These are phyloP conservation scores for Trichoderma afroharzianum DNA, from an alignment of 2,329 filamentous ascomycete genomes.

Conservation along the genomic window DNA sequence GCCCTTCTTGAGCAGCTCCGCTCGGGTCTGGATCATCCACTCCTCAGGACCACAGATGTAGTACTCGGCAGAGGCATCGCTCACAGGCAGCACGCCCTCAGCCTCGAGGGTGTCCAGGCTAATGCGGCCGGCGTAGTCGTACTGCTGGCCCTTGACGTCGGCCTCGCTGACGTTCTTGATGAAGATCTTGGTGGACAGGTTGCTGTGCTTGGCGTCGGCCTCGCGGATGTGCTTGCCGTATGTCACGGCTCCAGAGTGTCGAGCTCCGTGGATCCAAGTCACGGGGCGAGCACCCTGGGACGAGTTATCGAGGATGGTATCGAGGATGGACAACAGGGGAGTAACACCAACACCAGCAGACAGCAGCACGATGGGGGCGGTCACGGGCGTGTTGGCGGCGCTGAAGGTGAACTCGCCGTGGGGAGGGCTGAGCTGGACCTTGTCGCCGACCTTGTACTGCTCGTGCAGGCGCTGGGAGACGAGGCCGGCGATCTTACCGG, in stretches of 20 bases:
- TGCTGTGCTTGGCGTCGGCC: slow-evolving; percentile 35
- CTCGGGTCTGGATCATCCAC: slow-evolving; percentile 64
- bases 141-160: slow-evolving; percentile 51
- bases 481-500: slow-evolving; percentile 40
- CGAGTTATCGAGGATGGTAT: slow-evolving; percentile 41
- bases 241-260: slow-evolving; percentile 48
- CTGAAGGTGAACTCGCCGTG: slow-evolving; percentile 60
- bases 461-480: slow-evolving; percentile 54
- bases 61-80: slow-evolving; percentile 56
- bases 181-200: slow-evolving; percentile 50
- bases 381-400: slow-evolving; percentile 36
- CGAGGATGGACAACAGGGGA: slow-evolving; percentile 62
- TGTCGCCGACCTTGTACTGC: slow-evolving; percentile 46
- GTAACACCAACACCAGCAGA: slow-evolving; percentile 68
- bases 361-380: slow-evolving; percentile 59
- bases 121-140: slow-evolving; percentile 56
- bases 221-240: slow-evolving; percentile 53
- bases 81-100: slow-evolving; percentile 52
- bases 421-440: slow-evolving; percentile 53
- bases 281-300: slow-evolving; percentile 42
- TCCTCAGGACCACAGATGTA: slow-evolving; percentile 66
- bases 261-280: slow-evolving; percentile 61
- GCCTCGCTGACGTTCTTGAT: slow-evolving; percentile 45
- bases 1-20: slow-evolving; percentile 50
- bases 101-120: slow-evolving; percentile 54